Conservation (phyloP, 2,329 filamentous ascomycete species). For the Apiospora pterosperma region DNA sequence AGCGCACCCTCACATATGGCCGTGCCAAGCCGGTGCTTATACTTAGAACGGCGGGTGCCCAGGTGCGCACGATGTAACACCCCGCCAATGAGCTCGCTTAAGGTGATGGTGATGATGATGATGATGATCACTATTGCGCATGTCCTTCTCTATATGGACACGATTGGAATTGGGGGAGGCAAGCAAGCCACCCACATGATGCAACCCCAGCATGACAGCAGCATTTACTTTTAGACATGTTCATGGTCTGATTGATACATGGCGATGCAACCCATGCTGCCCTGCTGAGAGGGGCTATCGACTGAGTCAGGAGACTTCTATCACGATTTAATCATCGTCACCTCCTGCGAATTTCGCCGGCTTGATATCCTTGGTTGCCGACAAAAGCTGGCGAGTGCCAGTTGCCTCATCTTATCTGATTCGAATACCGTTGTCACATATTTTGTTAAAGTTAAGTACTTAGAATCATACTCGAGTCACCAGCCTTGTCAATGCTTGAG, state of each 20-base stretch:
- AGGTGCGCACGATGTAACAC: slow-evolving; percentile 18
- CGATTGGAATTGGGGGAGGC: neutral
- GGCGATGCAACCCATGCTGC: neutral
- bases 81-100: slow-evolving; percentile 13
- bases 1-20: too few relatives aligned
- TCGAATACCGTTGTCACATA: neutral
- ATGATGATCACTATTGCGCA: neutral
- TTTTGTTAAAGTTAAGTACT: neutral
- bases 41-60: neutral
- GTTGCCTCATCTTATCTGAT: neutral
- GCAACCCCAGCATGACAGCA: neutral
- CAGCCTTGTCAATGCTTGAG: too few relatives aligned
- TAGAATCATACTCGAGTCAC: neutral
- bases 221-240: neutral
- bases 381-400: neutral
- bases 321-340: too few relatives aligned
- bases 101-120: neutral
- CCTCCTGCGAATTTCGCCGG: neutral
- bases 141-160: neutral
- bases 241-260: neutral
- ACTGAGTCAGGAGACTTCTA: neutral
- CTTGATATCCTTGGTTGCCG: neutral
- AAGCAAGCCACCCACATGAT: neutral
- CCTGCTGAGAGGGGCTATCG: neutral
- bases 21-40: slow-evolving; percentile 1